Evolutionary conservation across 1,284 basidiomycete genomes (phyloP), one percentile per base, ranked within the genome.

Genomic region (Puccinia polysora): DNA sequence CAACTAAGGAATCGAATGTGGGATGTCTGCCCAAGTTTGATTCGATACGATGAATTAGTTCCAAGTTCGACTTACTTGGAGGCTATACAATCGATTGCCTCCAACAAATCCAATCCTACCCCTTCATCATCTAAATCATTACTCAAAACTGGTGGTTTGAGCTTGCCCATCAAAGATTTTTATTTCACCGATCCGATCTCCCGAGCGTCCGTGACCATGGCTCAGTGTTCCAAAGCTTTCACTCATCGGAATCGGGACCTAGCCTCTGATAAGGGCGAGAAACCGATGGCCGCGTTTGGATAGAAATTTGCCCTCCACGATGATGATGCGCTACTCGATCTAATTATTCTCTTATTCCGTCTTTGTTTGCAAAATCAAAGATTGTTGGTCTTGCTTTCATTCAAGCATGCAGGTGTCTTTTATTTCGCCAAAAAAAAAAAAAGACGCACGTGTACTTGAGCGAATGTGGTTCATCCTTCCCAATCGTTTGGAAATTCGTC

Each of bases 1-100:
- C 84, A 84, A 63, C 82, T 98, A 60, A 86, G 94, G 60, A 92
- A 97, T 80, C 87, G 96, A 74, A 88, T 98, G 86, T 97, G 94
- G 91, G 94, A 97, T 80, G 88, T 98, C 76, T 91, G 91, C 45
- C 96, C 96, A 0, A 85, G 90, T 1, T 83, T 97, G 32, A 87
- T 97, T 45, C 85, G 91, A 76, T 94, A 95, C 80, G 92, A 96
- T 78, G 83, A 84, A 56, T 84, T 87, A n/a, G 95, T 97, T 81
- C 82, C 82, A 36, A 90, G 89, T 2, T 90, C 89, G 0, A 76
- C 81, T 0, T 89, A 88, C 43, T 82, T 91, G 52, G 85, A 74
- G 34, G 77, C 87, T 23, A 82, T 81, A 96, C 55, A 85, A 85
- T 77, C 80, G 82, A 1, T 80, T 94, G 28, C 83, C 83, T 23